These are phyloP conservation scores for Agrocybe chaxingu DNA, from an alignment of 768 basidiomycete genomes.

Conservation along the genomic window DNA sequence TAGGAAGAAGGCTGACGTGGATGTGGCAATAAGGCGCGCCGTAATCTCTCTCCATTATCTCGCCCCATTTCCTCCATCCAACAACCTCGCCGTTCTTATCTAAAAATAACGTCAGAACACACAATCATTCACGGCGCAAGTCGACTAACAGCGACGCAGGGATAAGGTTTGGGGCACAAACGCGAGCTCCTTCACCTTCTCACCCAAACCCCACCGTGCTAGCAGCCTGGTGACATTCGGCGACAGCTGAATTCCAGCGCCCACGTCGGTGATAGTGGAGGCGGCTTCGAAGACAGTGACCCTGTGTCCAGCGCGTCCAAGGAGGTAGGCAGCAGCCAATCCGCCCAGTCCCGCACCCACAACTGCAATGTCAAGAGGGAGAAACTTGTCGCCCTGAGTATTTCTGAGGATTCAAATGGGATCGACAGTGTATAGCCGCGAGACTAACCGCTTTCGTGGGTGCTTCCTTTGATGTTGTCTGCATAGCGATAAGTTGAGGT, in stretches of 20 bases:
- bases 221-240: slow-evolving; percentile 39
- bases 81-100: slow-evolving; percentile 28
- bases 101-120: slow-evolving; percentile 2
- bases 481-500: too few species aligned
- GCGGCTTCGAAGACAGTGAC: slow-evolving; percentile 47
- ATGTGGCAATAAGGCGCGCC: slow-evolving; percentile 32
- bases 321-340: slow-evolving; percentile 40
- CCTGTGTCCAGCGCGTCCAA: slow-evolving; percentile 45
- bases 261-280: slow-evolving; percentile 35
- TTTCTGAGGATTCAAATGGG: not conserved
- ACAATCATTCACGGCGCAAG: too few species aligned
- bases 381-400: not conserved
- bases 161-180: slow-evolving; percentile 38
- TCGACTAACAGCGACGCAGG: slow-evolving; percentile 38
- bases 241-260: slow-evolving; percentile 48
- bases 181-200: slow-evolving; percentile 32
- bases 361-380: slow-evolving; percentile 30
- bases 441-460: too few species aligned
- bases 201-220: slow-evolving; percentile 47
- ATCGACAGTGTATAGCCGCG: not conserved
- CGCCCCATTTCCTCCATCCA: slow-evolving; percentile 28
- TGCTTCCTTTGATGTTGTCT: too few species aligned
- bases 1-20: slow-evolving; percentile 23
- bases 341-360: slow-evolving; percentile 53
- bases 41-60: slow-evolving; percentile 25